Evolutionary conservation across 2,329 filamentous ascomycete genomes (phyloP).

Genomic region (Amauroascus niger): DNA sequence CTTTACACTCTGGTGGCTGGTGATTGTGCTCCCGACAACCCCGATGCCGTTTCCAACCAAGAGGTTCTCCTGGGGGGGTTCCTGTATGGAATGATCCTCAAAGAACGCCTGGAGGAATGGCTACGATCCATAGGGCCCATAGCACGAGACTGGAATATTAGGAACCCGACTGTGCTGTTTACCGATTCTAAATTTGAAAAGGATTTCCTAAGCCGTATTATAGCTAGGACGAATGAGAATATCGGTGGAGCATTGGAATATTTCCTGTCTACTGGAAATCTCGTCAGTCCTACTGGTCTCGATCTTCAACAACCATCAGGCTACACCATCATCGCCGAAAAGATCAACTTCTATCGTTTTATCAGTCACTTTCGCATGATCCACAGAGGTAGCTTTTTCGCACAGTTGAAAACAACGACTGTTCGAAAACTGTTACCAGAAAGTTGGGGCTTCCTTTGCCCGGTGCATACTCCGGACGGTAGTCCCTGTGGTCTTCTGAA

Average conservation of each 20-base stretch:
- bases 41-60: conserved; percentile 92
- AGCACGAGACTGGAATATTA: conserved; percentile 47
- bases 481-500: conserved; percentile 89
- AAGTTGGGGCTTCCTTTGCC: conserved; percentile 96
- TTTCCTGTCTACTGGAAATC: conserved; percentile 90
- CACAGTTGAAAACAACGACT: conserved; percentile 91
- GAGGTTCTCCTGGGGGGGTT: conserved; percentile 90
- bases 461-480: conserved; percentile 95
- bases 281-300: conserved; percentile 80
- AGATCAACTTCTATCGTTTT: conserved; percentile 97
- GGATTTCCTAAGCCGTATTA: conserved; percentile 69
- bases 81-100: conserved; percentile 88
- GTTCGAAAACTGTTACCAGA: conserved; percentile 92
- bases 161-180: conserved; percentile 50
- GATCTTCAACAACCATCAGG: conserved; percentile 92
- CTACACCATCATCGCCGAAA: conserved; percentile 93
- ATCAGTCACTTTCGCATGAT: conserved; percentile 99
- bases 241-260: conserved; percentile 82
- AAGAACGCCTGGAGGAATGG: conserved; percentile 88
- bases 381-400: conserved; percentile 97
- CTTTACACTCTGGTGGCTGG: conserved; percentile 87
- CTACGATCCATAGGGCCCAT: conserved; percentile 53
- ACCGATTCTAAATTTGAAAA: conserved; percentile 65
- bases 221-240: conserved; percentile 76
- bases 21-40: conserved; percentile 88